Base-by-base conservation (phyloP, 2,329 filamentous ascomycete species). In the Monilinia fructicola region DNA sequence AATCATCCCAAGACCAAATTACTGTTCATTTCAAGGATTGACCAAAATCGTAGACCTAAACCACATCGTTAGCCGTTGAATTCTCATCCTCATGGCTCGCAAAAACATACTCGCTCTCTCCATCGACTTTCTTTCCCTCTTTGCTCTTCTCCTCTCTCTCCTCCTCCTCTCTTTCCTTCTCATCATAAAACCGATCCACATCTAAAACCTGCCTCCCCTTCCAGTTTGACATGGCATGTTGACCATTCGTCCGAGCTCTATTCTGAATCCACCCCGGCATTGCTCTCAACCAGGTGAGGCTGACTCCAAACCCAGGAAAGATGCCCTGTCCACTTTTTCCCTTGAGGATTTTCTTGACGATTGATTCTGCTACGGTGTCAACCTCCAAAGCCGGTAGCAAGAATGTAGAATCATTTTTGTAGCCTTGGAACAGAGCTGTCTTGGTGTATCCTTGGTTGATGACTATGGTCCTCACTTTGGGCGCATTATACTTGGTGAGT, bases 181-280 rank as follows among this genome's bases (percentile, higher is more conserved):
- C 65, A 7, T 28, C 53, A 54, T 74, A 73, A 67, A 71, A 72
- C 64, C 71, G 72, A 28, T 75, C 72, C 4, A 74, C 65, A 73
- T 76, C 73, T 66, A 76, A 70, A 38, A 75, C 74, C 67, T 76
- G 74, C 54, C 74, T 71, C 23, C 75, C 75, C 46, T 73, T 68
- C 73, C 73, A 76, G 16, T 72, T 71, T 46, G 50, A 68, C 74
- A 76, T 76, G 31, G 74, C 69, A 38, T 67, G 64, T 28, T 69
- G 59, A 1, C 72, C 73, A 67, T 77, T 76, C 42, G 80, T 79
- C 69, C 87, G 78, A 67, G 85, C n/a, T 21, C 76, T 73, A 71
- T 83, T 80, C 77, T 87, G 81, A 73, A 87, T 81, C 88, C 88
- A 91, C 71, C 85, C 78, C n/a, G 89, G 88, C 71, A 86, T 76